phyloP scores from a whole-genome alignment of 257 asterid genomes.

The Nicotiana undulata region DNA sequence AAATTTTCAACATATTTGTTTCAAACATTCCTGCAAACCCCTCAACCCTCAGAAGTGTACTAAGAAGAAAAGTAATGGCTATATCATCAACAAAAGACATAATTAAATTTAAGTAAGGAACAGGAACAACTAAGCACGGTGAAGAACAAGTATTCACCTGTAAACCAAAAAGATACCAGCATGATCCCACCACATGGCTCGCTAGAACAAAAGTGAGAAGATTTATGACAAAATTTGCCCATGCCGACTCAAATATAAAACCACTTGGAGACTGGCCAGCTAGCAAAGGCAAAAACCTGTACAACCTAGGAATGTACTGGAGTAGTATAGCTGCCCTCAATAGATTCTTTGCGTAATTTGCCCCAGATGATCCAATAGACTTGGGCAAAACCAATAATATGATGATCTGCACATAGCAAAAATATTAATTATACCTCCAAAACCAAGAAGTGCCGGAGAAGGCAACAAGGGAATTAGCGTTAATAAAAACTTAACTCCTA shows the following conservation, averaged over 20 bases:
- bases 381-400: constrained; percentile 45
- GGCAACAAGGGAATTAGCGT: not conserved
- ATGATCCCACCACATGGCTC: constrained; percentile 80
- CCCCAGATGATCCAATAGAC: constrained; percentile 44
- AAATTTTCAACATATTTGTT: not conserved
- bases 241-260: constrained; percentile 74
- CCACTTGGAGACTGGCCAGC: constrained; percentile 77
- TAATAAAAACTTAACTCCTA: not conserved
- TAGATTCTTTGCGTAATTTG: constrained; percentile 57
- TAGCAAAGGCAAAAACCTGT: constrained; percentile 62
- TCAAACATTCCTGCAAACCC: not conserved
- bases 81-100: not conserved
- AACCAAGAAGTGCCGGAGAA: not conserved
- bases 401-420: constrained; percentile 40
- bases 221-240: constrained; percentile 75
- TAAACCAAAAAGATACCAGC: constrained; percentile 86
- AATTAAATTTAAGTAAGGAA: not conserved
- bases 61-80: not conserved
- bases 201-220: constrained; percentile 61
- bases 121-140: not conserved
- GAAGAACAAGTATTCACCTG: constrained; percentile 39
- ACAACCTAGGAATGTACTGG: constrained; percentile 71
- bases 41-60: not conserved
- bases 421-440: not conserved
- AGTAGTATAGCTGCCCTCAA: constrained; percentile 52